These are phyloP conservation scores for Dalbergia cochinchinensis DNA, from an alignment of 306 rosid genomes.

Conservation along the genomic window DNA sequence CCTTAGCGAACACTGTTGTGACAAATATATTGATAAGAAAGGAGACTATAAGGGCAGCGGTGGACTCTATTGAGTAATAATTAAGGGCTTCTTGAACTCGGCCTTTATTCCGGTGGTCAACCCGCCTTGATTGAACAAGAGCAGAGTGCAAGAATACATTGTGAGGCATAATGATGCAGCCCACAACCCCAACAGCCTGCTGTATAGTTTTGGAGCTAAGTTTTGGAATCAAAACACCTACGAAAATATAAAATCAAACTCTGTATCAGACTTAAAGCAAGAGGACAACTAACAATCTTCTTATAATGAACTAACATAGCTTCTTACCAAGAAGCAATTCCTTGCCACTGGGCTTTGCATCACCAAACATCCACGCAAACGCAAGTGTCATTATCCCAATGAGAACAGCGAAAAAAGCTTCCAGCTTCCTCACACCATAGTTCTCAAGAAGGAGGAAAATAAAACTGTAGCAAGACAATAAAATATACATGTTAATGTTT, in stretches of 20 bases:
- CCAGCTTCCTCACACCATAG: slow-evolving; percentile 93
- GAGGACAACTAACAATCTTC: not conserved
- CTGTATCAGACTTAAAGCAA: slow-evolving; percentile 42
- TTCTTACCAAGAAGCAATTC: slow-evolving; percentile 81
- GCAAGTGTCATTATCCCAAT: slow-evolving; percentile 86
- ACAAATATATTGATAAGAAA: slow-evolving; percentile 84
- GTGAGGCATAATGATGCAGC: slow-evolving; percentile 98
- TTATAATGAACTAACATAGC: not conserved
- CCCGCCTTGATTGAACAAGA: slow-evolving; percentile 86
- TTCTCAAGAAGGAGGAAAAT: slow-evolving; percentile 91
- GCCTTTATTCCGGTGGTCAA: slow-evolving; percentile 72
- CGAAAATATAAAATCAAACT: slow-evolving; percentile 21
- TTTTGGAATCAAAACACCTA: slow-evolving; percentile 90
- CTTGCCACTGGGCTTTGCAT: slow-evolving; percentile 80
- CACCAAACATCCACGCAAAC: slow-evolving; percentile 97
- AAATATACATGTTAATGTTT: slow-evolving; percentile 21
- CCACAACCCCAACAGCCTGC: slow-evolving; percentile 97
- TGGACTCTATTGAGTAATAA: slow-evolving; percentile 86
- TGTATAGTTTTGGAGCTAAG: slow-evolving; percentile 83
- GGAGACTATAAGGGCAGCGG: slow-evolving; percentile 78
- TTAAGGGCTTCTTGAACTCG: slow-evolving; percentile 92
- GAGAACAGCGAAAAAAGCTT: slow-evolving; percentile 85
- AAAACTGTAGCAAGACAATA: slow-evolving; percentile 65
- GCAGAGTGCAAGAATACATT: slow-evolving; percentile 98
- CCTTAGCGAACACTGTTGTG: slow-evolving; percentile 92